These are phyloP conservation scores for Dendrobium catenatum DNA, from an alignment of 106 monocot genomes.

Conservation along the genomic window DNA sequence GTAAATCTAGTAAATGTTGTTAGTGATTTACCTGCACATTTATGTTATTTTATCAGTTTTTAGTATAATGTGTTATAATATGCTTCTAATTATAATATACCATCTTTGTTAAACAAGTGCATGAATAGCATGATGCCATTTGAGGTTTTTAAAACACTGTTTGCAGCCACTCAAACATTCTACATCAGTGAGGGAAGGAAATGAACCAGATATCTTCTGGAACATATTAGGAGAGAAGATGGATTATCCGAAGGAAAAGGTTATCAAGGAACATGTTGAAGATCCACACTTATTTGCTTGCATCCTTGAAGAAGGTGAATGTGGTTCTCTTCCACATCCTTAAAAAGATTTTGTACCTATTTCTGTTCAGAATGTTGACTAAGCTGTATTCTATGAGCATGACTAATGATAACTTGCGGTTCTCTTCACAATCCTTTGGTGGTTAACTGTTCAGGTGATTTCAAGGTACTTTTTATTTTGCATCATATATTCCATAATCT, in stretches of 20 bases:
- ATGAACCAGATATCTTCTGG: constrained; percentile 30
- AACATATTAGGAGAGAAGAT: constrained; percentile 15
- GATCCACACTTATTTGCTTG: constrained; percentile 33
- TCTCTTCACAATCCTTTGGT: neutral
- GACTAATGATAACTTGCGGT: constrained; percentile 8
- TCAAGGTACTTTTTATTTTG: constrained; percentile 6
- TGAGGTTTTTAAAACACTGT: neutral
- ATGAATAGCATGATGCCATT: neutral
- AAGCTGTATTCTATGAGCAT: constrained; percentile 1
- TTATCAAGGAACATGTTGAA: constrained; percentile 12
- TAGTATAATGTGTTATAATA: neutral
- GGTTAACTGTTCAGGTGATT: constrained; percentile 8
- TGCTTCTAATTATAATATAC: neutral
- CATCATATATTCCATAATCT: neutral
- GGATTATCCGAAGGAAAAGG: constrained; percentile 34
- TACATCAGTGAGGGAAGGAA: constrained; percentile 26
- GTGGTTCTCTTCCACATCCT: neutral
- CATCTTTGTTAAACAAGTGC: neutral
- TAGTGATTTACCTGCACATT: neutral
- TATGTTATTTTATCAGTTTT: neutral
- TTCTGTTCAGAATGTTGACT: neutral
- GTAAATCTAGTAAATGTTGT: neutral
- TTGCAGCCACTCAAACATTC: constrained; percentile 23
- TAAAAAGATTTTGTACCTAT: neutral
- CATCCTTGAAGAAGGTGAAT: constrained; percentile 20